These are phyloP conservation scores for Xylaria longipes DNA, from an alignment of 495 filamentous ascomycete genomes.

Conservation along the genomic window DNA sequence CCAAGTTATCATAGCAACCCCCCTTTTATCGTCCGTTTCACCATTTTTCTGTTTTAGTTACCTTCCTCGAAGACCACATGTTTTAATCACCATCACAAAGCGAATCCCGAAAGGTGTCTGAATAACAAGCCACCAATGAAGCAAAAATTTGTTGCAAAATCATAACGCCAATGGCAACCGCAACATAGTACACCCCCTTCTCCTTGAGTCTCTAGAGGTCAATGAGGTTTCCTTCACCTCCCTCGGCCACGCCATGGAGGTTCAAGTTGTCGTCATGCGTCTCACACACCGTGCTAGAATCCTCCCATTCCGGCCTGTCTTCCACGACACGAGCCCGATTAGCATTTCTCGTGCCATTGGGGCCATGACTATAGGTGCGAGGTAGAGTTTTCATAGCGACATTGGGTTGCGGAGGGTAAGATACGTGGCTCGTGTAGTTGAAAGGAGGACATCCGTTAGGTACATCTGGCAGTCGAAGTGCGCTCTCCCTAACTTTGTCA, in stretches of 20 bases:
- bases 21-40: background rate
- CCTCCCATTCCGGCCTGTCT: constrained; percentile 22
- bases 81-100: background rate
- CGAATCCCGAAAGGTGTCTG: background rate
- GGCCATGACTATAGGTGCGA: background rate
- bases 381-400: background rate
- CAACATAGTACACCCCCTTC: background rate
- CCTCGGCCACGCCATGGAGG: background rate
- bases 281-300: constrained; percentile 4
- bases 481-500: background rate
- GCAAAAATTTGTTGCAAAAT: background rate
- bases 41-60: background rate
- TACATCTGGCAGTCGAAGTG: background rate
- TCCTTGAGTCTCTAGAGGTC: background rate
- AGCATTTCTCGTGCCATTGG: background rate
- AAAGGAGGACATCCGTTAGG: background rate
- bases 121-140: background rate
- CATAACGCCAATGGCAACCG: background rate
- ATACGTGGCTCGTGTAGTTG: background rate
- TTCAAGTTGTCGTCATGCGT: background rate
- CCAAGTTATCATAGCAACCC: background rate
- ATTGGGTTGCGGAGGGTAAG: background rate
- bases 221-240: constrained; percentile 14
- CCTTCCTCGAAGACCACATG: background rate
- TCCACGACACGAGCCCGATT: background rate